These are phyloP conservation scores for Alternaria sp. DNA, from an alignment of 2,329 filamentous ascomycete species.

Conservation along the genomic window DNA sequence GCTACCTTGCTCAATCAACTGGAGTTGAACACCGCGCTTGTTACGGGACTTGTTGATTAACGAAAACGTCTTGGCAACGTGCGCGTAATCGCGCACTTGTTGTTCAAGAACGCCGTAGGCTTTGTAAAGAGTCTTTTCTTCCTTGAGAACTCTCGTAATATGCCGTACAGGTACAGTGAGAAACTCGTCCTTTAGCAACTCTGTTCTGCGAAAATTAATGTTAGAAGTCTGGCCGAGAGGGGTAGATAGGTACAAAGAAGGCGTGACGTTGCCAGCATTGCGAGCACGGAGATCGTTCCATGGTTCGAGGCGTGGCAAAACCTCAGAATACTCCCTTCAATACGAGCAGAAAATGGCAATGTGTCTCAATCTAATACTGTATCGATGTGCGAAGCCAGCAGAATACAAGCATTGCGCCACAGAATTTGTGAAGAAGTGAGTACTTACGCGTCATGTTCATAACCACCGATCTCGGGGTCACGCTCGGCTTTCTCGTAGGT, in stretches of 20 bases:
- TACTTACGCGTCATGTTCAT: constrained; percentile 44
- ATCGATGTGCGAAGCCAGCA: background rate
- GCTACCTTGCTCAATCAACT: constrained; percentile 34
- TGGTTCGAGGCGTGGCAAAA: constrained; percentile 3
- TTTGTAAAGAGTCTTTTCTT: constrained; percentile 50
- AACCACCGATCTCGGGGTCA: constrained; percentile 18
- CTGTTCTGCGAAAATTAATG: constrained; percentile 26
- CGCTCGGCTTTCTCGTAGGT: constrained; percentile 36
- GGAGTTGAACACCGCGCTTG: constrained; percentile 28
- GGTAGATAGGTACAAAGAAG: background rate
- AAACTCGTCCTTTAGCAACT: constrained; percentile 56
- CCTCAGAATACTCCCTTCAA: constrained; percentile 12
- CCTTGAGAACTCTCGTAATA: constrained; percentile 43
- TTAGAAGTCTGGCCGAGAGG: constrained; percentile 18
- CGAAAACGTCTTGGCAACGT: constrained; percentile 22
- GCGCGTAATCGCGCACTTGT: constrained; percentile 36
- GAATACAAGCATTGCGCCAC: background rate
- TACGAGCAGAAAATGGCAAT: background rate
- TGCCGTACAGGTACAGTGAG: constrained; percentile 48
- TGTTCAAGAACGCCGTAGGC: constrained; percentile 48
- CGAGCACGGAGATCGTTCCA: constrained; percentile 3
- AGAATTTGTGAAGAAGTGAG: background rate
- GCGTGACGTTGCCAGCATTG: background rate
- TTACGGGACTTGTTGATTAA: constrained; percentile 33
- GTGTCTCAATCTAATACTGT: background rate